Conservation (phyloP, 495 filamentous ascomycete genomes). For the Endocarpon pusillum region DNA sequence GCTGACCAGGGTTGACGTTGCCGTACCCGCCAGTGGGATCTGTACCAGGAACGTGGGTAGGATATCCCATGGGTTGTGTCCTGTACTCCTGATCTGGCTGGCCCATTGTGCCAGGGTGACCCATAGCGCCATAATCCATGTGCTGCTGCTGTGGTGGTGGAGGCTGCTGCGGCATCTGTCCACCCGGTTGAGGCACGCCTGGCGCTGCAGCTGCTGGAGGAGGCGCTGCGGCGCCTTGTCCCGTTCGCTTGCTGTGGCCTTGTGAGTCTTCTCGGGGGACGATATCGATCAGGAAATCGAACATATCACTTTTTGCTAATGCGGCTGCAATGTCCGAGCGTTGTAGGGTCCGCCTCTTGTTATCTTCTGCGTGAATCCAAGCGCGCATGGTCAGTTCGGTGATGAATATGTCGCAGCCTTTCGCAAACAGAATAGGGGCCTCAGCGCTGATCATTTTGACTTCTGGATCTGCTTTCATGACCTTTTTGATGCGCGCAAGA, state of each 20-base stretch:
- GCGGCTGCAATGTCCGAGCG: conserved; percentile 92
- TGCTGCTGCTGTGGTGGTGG: conserved; percentile 49
- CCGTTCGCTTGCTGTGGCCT: conserved; percentile 58
- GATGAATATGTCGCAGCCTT: conserved; percentile 98
- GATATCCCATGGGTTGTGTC: conserved; percentile 59
- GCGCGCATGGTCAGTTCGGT: conserved; percentile 98
- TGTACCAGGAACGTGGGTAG: conserved; percentile 52
- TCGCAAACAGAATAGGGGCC: conserved; percentile 93
- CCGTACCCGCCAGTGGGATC: conserved; percentile 53
- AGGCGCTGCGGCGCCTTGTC: conserved; percentile 29
- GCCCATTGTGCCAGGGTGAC: conserved; percentile 38
- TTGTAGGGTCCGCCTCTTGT: conserved; percentile 90
- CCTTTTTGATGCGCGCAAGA: conserved; percentile 94
- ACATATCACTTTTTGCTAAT: conserved; percentile 95
- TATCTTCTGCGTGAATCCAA: conserved; percentile 99
- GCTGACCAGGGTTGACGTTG: conserved; percentile 51
- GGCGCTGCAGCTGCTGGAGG: conserved; percentile 24
- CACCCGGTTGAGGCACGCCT: conserved; percentile 15
- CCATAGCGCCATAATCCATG: conserved; percentile 44
- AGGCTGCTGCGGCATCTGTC: conserved; percentile 43
- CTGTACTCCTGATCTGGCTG: conserved; percentile 72
- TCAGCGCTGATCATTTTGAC: conserved; percentile 99
- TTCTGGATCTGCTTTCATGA: conserved; percentile 98
- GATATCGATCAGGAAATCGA: conserved; percentile 98
- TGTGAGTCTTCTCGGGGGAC: conserved; percentile 88